phyloP scores from a whole-genome alignment of 2,329 filamentous ascomycete species.

The Botryotinia globosa region DNA sequence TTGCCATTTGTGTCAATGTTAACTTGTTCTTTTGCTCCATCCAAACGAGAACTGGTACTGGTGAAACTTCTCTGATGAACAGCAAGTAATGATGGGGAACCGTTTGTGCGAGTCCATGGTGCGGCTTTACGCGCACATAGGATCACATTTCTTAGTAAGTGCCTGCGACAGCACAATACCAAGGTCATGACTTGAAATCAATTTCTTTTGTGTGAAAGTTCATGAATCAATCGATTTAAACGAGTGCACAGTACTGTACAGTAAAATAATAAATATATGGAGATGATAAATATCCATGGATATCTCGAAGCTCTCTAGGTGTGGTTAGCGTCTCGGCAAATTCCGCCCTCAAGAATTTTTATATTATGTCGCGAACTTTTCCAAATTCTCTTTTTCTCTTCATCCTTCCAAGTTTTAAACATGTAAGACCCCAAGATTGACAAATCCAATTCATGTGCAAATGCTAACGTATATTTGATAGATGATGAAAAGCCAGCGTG shows the following conservation, averaged over 20 bases:
- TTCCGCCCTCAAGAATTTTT: slow-evolving; percentile 27
- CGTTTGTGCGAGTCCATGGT: slow-evolving; percentile 14
- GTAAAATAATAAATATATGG: neutral
- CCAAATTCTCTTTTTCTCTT: slow-evolving; percentile 51
- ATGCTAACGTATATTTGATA: slow-evolving; percentile 45
- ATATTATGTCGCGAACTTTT: slow-evolving; percentile 39
- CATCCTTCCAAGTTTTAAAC: slow-evolving; percentile 99
- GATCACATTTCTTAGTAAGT: slow-evolving; percentile 1
- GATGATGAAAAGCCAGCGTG: slow-evolving; percentile 99
- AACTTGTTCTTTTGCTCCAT: slow-evolving; percentile 3
- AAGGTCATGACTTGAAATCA: slow-evolving; percentile 29
- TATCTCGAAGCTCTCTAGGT: slow-evolving; percentile 30
- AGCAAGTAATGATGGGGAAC: neutral
- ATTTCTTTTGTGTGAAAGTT: neutral
- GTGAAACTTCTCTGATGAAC: slow-evolving; percentile 24
- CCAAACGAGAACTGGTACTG: slow-evolving; percentile 2
- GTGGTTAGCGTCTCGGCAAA: slow-evolving; percentile 28
- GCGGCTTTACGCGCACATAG: neutral
- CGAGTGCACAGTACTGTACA: neutral
- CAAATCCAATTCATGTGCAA: slow-evolving; percentile 11
- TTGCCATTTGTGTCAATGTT: slow-evolving; percentile 13
- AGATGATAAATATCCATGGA: neutral
- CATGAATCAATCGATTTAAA: neutral
- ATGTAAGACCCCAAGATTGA: slow-evolving; percentile 60
- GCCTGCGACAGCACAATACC: slow-evolving; percentile 22